phyloP scores from a whole-genome alignment of 108 stramenopile genomes.

The Pseudonitzschia delicatissima region DNA sequence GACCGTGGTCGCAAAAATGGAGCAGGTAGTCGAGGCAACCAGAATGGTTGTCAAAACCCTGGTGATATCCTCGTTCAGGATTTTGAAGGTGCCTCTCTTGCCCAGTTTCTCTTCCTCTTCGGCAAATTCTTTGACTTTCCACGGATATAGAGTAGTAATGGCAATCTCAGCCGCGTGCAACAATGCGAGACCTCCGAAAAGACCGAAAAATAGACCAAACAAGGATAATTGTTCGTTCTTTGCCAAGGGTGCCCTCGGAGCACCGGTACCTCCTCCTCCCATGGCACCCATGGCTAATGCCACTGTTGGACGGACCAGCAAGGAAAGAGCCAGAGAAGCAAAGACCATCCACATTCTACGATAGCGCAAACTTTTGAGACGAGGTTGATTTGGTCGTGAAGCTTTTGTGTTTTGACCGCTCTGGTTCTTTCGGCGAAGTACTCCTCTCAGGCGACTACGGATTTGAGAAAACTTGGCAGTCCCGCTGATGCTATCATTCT shows the following conservation, averaged over 20 bases:
- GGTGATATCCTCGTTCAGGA: constrained; percentile 92
- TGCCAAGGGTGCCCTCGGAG: constrained; percentile 22
- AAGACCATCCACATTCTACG: constrained; percentile 3
- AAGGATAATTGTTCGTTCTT: constrained; percentile 43
- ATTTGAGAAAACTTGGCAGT: background rate
- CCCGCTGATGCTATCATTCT: too few relatives aligned
- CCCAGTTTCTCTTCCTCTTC: constrained; percentile 88
- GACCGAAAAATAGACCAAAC: constrained; percentile 34
- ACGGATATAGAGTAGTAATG: constrained; percentile 96
- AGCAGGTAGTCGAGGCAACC: constrained; percentile 89
- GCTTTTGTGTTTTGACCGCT: background rate
- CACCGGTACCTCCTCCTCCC: constrained; percentile 23
- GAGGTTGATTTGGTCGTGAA: background rate
- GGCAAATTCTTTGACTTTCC: constrained; percentile 95
- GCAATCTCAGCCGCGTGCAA: constrained; percentile 94
- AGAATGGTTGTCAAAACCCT: constrained; percentile 92
- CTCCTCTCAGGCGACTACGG: background rate
- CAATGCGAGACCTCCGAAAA: constrained; percentile 72
- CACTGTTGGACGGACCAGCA: constrained; percentile 16
- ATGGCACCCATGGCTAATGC: constrained; percentile 39
- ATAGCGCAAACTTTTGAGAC: background rate
- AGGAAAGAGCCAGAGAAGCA: constrained; percentile 8
- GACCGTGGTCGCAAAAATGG: constrained; percentile 75
- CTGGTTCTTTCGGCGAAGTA: background rate
- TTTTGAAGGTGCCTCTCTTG: constrained; percentile 77